Conservation (phyloP, 176 grass and related monocot genomes). For the Metroxylon sagu region DNA sequence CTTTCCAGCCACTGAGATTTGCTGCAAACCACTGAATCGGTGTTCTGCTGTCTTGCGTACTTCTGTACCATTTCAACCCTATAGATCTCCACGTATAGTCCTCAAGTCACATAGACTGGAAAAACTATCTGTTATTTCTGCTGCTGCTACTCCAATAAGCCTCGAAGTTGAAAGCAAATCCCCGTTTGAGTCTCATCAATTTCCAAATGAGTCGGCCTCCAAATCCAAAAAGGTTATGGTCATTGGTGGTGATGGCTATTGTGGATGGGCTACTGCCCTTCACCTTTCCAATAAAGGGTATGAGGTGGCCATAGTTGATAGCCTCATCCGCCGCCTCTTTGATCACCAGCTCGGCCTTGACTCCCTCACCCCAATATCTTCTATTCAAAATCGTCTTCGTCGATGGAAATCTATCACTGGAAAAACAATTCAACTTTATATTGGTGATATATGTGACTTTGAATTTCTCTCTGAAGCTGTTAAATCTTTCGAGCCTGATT, state of each 20-base stretch:
- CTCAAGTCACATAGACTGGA: constrained; percentile 20
- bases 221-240: constrained; percentile 87
- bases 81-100: constrained; percentile 22
- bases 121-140: constrained; percentile 27
- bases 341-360: constrained; percentile 89
- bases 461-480: constrained; percentile 90
- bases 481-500: constrained; percentile 86
- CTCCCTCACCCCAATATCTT: constrained; percentile 81
- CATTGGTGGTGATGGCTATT: constrained; percentile 98
- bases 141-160: constrained; percentile 36
- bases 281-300: constrained; percentile 96
- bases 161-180: constrained; percentile 40
- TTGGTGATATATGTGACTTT: constrained; percentile 93
- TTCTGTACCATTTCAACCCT: constrained; percentile 28
- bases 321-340: constrained; percentile 73
- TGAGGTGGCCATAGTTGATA: constrained; percentile 88
- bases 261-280: constrained; percentile 89
- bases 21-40: constrained; percentile 11
- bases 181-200: constrained; percentile 34
- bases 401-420: constrained; percentile 74
- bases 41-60: constrained; percentile 1
- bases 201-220: constrained; percentile 30
- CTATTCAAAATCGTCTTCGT: constrained; percentile 72
- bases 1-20: constrained; percentile 24
- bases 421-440: constrained; percentile 69